A percentile compares a stretch with the other conserved stretches of the same genome.
phyloP scores from a whole-genome alignment of 2,329 filamentous ascomycete species.

The Tolypocladium inflatum region DNA sequence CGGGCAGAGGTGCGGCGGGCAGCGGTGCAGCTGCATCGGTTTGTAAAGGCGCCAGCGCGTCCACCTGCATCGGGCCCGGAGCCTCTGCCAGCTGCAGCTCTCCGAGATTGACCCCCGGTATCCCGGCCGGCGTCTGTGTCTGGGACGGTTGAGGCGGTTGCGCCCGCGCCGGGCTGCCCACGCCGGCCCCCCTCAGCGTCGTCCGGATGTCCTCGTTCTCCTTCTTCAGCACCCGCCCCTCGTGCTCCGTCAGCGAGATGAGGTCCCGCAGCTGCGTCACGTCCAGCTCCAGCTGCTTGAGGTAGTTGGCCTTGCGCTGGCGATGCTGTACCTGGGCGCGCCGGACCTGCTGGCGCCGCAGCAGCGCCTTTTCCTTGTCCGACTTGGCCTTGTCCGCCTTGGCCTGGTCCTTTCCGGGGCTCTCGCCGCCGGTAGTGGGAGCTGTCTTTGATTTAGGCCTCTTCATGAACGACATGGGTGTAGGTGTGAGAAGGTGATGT shows the following conservation, averaged over 20 bases:
- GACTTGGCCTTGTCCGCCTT: conserved; percentile 5
- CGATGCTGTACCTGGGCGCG: conserved; percentile 46
- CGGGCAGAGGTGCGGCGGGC: neutral
- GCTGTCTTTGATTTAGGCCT: neutral
- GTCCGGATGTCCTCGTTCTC: conserved; percentile 35
- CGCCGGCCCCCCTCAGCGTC: conserved; percentile 18
- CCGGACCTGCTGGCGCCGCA: conserved; percentile 41
- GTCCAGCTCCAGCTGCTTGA: conserved; percentile 44
- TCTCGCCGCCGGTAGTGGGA: neutral
- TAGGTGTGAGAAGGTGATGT: neutral
- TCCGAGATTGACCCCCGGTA: neutral
- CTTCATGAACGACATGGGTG: neutral
- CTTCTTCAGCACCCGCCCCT: conserved; percentile 23
- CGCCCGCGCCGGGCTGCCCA: neutral
- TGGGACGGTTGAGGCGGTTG: neutral
- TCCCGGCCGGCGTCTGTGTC: neutral
- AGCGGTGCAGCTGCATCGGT: neutral
- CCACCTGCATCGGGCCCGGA: neutral
- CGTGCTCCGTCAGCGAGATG: conserved; percentile 31
- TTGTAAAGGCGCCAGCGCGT: neutral
- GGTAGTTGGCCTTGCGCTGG: conserved; percentile 45
- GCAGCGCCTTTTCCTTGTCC: conserved; percentile 30
- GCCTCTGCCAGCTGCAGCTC: neutral
- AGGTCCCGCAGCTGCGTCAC: conserved; percentile 35
- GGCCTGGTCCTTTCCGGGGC: conserved; percentile 1